Evolutionary conservation across 176 grass and related monocot genomes (phyloP), one percentile per base, ranked within the genome.

Genomic region (Ensete ventricosum): DNA sequence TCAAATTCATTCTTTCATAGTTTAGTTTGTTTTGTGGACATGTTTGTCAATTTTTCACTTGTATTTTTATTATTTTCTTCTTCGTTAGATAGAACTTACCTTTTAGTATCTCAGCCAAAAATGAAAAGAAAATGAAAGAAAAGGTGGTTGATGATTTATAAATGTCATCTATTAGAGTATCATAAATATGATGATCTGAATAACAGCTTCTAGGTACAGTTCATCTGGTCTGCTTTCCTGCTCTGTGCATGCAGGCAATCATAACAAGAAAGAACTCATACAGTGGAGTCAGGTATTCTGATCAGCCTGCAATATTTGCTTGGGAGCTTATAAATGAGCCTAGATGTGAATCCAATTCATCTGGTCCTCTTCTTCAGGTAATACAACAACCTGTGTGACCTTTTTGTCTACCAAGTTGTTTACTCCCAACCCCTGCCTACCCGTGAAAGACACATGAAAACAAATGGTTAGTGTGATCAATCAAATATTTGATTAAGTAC

Each of bases 281-380:
- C 26, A 97, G 90, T 84, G 90, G 94, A 83, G 78, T 97, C 71
- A 90, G 29, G 77, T 97, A 97, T 57, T 82, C 50, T 73, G 88
- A 97, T 90, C 90, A 97, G 63, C 90, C 90, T 67, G 90, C 94
- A 26, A 93, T 97, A 83, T 97, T 97, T 97, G 85, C 90, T 26
- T 97, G 94, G 94, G 94, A 97, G 75, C 87, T 97, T 52, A 93
- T 97, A 68, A 97, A 93, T 88, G 94, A 97, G 65, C 90, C 94
- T 83, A 83, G 93, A 69, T 97, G 94, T 81, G 67, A 85, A 23
- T 91, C 86, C 23, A 91, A 89, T 65, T 85, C 90, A 79, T 93
- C 90, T 25, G 81, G 77, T 79, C 85, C 85, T 80, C 62, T 88
- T 88, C 69, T 97, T 85, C 85, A 93, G 90, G 90, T 97, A 83